These are phyloP conservation scores for Smithsoniella earleae DNA, from an alignment of 163 green algal species.

Conservation along the genomic window DNA sequence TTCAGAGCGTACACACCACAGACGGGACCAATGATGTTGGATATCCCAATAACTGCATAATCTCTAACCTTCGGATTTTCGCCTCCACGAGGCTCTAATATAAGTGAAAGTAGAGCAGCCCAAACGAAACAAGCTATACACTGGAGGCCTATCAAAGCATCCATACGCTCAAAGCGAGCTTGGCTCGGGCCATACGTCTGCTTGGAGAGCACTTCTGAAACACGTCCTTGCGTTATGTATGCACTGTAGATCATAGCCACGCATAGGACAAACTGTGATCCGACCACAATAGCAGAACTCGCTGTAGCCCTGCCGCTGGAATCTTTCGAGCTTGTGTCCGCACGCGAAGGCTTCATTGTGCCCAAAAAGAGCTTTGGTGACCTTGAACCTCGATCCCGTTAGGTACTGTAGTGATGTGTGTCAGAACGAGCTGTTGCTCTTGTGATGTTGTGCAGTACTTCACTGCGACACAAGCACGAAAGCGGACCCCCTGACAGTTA, in stretches of 20 bases:
- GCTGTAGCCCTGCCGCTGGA: too few relatives aligned
- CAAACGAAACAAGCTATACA: conserved; percentile 70
- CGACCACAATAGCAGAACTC: too few relatives aligned
- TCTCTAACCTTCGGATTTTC: conserved; percentile 46
- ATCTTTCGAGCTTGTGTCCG: too few relatives aligned
- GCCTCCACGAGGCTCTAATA: conserved; percentile 32
- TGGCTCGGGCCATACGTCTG: conserved; percentile 59
- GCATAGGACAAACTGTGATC: conserved; percentile 35
- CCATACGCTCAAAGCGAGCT: conserved; percentile 66
- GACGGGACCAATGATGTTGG: conserved; percentile 80
- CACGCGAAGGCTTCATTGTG: too few relatives aligned
- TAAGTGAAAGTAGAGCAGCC: conserved; percentile 56
- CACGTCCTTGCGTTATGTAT: conserved; percentile 81
- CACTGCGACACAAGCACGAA: too few relatives aligned
- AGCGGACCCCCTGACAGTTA: too few relatives aligned
- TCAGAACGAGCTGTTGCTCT: too few relatives aligned
- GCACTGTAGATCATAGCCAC: conserved; percentile 73
- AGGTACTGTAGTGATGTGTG: too few relatives aligned
- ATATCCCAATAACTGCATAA: conserved; percentile 70
- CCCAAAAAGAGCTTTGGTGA: too few relatives aligned
- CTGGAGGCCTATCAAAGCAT: conserved; percentile 71
- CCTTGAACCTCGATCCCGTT: too few relatives aligned
- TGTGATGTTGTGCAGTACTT: too few relatives aligned
- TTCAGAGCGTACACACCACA: conserved; percentile 80
- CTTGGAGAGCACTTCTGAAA: conserved; percentile 74